Evolutionary conservation across 1,284 basidiomycete species (phyloP).

Genomic region (Leccinum holopus): DNA sequence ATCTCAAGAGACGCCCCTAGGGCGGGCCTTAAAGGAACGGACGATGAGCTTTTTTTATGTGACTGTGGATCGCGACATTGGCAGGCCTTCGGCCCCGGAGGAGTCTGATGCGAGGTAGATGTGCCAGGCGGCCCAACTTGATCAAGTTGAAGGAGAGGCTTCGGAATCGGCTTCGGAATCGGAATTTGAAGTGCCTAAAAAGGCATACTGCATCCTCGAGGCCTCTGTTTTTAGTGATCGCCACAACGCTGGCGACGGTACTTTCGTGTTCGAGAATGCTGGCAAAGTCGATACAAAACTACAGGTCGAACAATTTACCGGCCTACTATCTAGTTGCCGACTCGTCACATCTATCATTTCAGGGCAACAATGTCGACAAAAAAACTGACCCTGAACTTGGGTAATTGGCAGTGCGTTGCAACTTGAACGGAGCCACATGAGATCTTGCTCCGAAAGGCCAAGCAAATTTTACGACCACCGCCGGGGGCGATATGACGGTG

Average conservation of each 20-base stretch:
- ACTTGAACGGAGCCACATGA: background rate
- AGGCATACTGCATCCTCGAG: background rate
- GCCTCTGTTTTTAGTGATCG: background rate
- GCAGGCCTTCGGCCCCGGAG: background rate
- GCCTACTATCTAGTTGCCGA: background rate
- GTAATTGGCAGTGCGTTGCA: background rate
- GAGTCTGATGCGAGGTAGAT: background rate
- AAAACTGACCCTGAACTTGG: background rate
- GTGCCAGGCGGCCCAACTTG: background rate
- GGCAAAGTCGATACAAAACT: background rate
- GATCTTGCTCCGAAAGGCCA: background rate
- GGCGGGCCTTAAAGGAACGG: slow-evolving; percentile 7
- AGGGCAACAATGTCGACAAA: background rate
- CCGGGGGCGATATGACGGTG: background rate
- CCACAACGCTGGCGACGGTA: too few species aligned
- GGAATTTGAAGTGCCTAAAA: too few species aligned
- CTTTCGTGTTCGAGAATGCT: background rate
- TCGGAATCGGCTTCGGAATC: too few species aligned
- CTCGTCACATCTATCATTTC: background rate
- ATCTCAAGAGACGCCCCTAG: slow-evolving; percentile 15
- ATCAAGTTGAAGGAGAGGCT: too few species aligned
- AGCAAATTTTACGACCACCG: background rate
- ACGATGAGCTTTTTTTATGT: background rate
- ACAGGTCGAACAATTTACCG: background rate
- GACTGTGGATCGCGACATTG: slow-evolving; percentile 1